Evolutionary conservation across 495 filamentous ascomycete genomes (phyloP), one percentile per base, ranked within the genome.

Genomic region (Hypomontagnella monticulosa): DNA sequence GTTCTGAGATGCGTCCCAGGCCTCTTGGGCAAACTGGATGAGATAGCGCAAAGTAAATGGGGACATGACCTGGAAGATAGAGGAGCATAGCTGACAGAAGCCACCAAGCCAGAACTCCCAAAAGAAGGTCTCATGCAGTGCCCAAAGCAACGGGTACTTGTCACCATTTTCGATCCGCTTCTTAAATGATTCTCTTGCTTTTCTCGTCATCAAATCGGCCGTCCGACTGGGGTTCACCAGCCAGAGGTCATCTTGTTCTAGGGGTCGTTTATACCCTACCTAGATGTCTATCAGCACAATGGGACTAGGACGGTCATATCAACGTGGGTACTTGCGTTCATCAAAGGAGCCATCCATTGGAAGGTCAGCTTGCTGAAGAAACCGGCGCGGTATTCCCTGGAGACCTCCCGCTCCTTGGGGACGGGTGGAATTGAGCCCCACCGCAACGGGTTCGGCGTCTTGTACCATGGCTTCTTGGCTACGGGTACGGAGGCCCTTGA

Each of bases 221-320:
- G 84, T 79, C 38, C 94, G 83, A 55, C 89, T 73, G 0, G 93
- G 93, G 64, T 96, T 97, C 46, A 97, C 90, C 0, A 79, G 80
- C 88, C 93, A 97, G 57, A 98, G 87, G 71, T 98, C 94, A 71
- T 89, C 89, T 34, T 88, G 76, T 66, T 97, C 91, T 5, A 98
- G 83, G 10, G 88, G 87, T 8, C 94, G 88, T 70, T 92, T 85
- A 73, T 97, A 98, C 14, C 94, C 94, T 46, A 82, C 81, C 84
- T 88, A 66, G 18, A 51, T 1, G 27, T 32, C 23, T 38, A 43
- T 69, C 15, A 59, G 33, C 38, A 67, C 33, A 15, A 43, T 5
- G 54, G 16, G 23, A 54, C 10, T 32, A 34, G 41, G 19, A 9
- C 11, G 20, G 20, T 34, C n/a, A 34, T 34, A 19, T 10, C 1